A percentile compares a stretch with the other conserved stretches of the same genome.
Evolutionary conservation across 371 early-diverging fungal genomes (phyloP).

Genomic region (Lichtheimia corymbifera): DNA sequence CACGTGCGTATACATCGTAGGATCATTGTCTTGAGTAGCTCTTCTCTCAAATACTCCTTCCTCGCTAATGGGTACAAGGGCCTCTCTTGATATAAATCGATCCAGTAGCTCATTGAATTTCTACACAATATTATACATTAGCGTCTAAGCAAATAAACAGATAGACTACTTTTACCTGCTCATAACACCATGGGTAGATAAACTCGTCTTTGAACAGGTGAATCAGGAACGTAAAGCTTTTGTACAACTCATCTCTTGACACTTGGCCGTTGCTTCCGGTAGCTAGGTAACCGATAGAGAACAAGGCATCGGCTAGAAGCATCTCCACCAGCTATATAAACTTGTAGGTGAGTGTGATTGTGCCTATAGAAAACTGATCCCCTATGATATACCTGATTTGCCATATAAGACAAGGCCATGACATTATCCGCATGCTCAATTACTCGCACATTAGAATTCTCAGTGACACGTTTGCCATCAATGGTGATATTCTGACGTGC

Average conservation of each 20-base stretch:
- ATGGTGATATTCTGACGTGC: slow-evolving; percentile 36
- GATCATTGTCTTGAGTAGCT: slow-evolving; percentile 30
- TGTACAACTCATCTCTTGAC: slow-evolving; percentile 25
- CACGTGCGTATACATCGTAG: slow-evolving; percentile 31
- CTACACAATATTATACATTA: slow-evolving; percentile 14
- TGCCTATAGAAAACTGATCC: background rate
- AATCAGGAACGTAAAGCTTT: slow-evolving; percentile 44
- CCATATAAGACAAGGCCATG: slow-evolving; percentile 50
- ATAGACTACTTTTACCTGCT: slow-evolving; percentile 27
- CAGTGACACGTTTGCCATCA: slow-evolving; percentile 43
- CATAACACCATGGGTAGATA: slow-evolving; percentile 45
- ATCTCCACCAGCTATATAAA: slow-evolving; percentile 33
- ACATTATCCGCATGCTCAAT: slow-evolving; percentile 56
- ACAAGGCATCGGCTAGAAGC: slow-evolving; percentile 44
- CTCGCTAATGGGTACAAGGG: slow-evolving; percentile 17
- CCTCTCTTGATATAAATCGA: slow-evolving; percentile 30
- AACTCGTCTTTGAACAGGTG: slow-evolving; percentile 49
- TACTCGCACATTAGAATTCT: slow-evolving; percentile 39
- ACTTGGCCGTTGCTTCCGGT: slow-evolving; percentile 5
- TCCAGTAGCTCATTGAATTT: slow-evolving; percentile 38
- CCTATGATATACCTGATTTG: slow-evolving; percentile 32
- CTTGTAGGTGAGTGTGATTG: background rate
- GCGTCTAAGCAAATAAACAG: background rate
- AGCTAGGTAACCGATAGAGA: slow-evolving; percentile 44
- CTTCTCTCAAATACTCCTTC: slow-evolving; percentile 22